A percentile compares a stretch with the other conserved stretches of the same genome.
phyloP scores from a whole-genome alignment of 805 yeast genomes.

The Starmerella apicola region DNA sequence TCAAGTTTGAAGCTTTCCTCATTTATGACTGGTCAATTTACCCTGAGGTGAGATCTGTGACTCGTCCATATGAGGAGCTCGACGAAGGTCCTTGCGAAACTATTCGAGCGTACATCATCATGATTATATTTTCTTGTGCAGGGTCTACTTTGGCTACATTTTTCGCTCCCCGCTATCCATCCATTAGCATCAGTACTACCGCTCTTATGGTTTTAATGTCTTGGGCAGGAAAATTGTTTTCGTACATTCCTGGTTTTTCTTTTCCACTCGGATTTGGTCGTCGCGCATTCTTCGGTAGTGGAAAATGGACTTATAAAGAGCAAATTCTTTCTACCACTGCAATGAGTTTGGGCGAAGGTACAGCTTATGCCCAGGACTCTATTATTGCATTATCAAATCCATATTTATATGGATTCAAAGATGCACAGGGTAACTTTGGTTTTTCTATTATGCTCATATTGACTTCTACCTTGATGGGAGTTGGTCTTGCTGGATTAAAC shows the following conservation, averaged over 20 bases:
- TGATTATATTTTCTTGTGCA: conserved; percentile 39
- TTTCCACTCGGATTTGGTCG: conserved; percentile 11
- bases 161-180: conserved; percentile 46
- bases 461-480: conserved; percentile 51
- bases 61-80: conserved; percentile 35
- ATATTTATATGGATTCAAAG: conserved; percentile 4
- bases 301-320: conserved; percentile 32
- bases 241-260: conserved; percentile 16
- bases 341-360: conserved; percentile 21
- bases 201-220: conserved; percentile 49
- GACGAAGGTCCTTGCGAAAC: conserved; percentile 36
- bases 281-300: conserved; percentile 36
- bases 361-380: conserved; percentile 11
- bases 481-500: conserved; percentile 55
- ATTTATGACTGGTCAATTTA: conserved; percentile 40
- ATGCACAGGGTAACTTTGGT: conserved; percentile 24
- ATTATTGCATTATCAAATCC: conserved; percentile 8
- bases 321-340: conserved; percentile 17
- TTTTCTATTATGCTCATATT: conserved; percentile 42
- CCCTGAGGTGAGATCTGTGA: conserved; percentile 50
- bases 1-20: conserved; percentile 34
- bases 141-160: conserved; percentile 31
- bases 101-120: conserved; percentile 39
- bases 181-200: conserved; percentile 36
- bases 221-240: conserved; percentile 42